A percentile compares a stretch with the other conserved stretches of the same genome.
Evolutionary conservation across 495 filamentous ascomycete genomes (phyloP).

Genomic region (Penicillium cataractarum): DNA sequence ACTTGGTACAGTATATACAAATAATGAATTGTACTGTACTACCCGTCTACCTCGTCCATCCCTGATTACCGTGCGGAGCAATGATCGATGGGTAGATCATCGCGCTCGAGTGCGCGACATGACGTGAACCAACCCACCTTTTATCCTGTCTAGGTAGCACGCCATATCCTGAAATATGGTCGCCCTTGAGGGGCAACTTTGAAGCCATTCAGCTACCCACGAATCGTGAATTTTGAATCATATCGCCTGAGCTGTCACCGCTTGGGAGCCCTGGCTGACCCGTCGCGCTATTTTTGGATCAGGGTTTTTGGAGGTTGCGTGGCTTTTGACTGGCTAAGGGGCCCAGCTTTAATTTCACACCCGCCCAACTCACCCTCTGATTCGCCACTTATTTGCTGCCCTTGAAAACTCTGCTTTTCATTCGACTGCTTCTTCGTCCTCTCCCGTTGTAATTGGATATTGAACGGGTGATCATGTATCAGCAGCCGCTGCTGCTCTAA

Average conservation of each 20-base stretch:
- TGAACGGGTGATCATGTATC: background rate
- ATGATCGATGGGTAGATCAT: constrained; percentile 5
- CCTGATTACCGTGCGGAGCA: constrained; percentile 10
- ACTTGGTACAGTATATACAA: background rate
- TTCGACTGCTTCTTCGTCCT: background rate
- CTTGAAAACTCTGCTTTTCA: background rate
- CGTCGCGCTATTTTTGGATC: constrained; percentile 14
- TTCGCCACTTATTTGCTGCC: background rate
- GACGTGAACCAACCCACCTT: constrained; percentile 6
- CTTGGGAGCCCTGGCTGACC: constrained; percentile 1
- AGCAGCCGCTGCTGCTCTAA: background rate
- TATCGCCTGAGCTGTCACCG: background rate
- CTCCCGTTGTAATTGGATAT: background rate
- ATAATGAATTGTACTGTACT: background rate
- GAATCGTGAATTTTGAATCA: background rate
- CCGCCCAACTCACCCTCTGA: background rate
- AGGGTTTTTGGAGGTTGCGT: constrained; percentile 9
- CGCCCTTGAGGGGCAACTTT: background rate
- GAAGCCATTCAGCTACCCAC: background rate
- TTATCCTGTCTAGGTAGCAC: constrained; percentile 1
- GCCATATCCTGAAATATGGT: background rate
- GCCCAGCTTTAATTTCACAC: constrained; percentile 8
- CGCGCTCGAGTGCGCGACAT: constrained; percentile 9
- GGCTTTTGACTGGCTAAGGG: constrained; percentile 6
- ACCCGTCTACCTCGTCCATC: background rate